These are phyloP conservation scores for Dalbergia oliveri DNA, from an alignment of 306 rosid genomes.

Conservation along the genomic window DNA sequence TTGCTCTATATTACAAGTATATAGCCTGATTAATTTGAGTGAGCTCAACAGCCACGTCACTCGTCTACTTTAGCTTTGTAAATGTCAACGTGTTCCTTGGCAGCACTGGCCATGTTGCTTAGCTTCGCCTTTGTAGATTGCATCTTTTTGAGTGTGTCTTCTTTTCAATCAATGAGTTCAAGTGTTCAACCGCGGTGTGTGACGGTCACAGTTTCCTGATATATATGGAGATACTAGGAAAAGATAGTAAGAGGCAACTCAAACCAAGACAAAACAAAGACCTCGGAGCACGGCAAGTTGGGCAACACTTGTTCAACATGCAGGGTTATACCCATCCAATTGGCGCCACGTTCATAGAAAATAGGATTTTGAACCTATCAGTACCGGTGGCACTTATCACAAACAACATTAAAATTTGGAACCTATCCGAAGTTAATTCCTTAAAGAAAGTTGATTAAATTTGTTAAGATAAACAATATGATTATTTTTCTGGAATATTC, in stretches of 20 bases:
- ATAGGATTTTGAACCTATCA: background rate
- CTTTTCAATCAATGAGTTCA: background rate
- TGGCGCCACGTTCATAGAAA: conserved; percentile 38
- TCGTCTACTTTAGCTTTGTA: conserved; percentile 66
- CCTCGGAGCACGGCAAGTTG: conserved; percentile 18
- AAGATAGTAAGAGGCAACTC: background rate
- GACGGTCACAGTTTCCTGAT: conserved; percentile 5
- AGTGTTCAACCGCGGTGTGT: background rate
- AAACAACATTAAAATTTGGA: too few species aligned
- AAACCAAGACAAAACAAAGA: background rate
- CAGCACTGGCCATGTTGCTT: conserved; percentile 64
- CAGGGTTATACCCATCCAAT: conserved; percentile 30
- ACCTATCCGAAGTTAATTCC: too few species aligned
- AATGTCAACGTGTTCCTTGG: conserved; percentile 56
- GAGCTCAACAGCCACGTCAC: too few species aligned
- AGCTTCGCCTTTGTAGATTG: conserved; percentile 68
- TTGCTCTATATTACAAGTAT: too few species aligned
- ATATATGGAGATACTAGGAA: conserved; percentile 7
- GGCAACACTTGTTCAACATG: conserved; percentile 51
- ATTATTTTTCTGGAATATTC: too few species aligned
- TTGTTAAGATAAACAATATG: too few species aligned
- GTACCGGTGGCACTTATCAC: background rate
- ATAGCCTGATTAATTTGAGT: too few species aligned
- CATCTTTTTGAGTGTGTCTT: conserved; percentile 37
- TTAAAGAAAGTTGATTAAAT: too few species aligned